Base-by-base conservation (phyloP, 768 basidiomycete genomes). In the Russula griseocarnosa region DNA sequence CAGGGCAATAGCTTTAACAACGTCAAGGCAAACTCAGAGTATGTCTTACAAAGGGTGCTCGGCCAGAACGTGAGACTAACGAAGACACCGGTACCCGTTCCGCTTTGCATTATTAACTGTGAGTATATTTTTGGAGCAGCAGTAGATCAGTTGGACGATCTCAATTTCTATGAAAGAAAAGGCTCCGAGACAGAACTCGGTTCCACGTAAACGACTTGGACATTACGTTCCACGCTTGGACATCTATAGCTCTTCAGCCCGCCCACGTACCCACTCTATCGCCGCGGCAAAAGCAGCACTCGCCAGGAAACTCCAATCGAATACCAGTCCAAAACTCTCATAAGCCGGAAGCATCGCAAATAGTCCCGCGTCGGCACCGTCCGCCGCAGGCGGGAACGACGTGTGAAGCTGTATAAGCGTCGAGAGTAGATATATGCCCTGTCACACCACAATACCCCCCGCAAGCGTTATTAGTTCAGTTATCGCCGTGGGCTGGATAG, bases 351-450 rank as follows among this genome's bases (percentile, higher is more conserved):
- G 82, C 3, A 86, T 87, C 18, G 83, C 74, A 70, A 92, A 90
- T 28, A 92, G 76, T 68, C 87, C 88, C 24, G 74, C 61, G 20
- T 42, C 63, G 3, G 62, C 68, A 18, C 22, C 62, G 63, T 18
- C 69, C 16, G 80, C 73, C 1, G 85, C 82, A 0, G 85, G 85
- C 2, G 92, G 92, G 73, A 94, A 92, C 13, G 87, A 86, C 30
- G 86, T 85, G 46, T 91, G 86, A 52, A 94, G 79, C 72, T 94
- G 92, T 14, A 93, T 85, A 54, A 93, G 76, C 0, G 90, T 93
- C 4, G 90, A 86, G 32, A 94, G 82, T 40, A 93, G 82, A 71
- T 94, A 94, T 49, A 90, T 87, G 13, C 87, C 88, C 91, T 93
- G 49, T 0, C 57, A 44, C 40, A 5, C 20, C 20, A 22, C 49